These are phyloP conservation scores for Stachybotrys echinatus DNA, from an alignment of 2,329 filamentous ascomycete species.

Conservation along the genomic window DNA sequence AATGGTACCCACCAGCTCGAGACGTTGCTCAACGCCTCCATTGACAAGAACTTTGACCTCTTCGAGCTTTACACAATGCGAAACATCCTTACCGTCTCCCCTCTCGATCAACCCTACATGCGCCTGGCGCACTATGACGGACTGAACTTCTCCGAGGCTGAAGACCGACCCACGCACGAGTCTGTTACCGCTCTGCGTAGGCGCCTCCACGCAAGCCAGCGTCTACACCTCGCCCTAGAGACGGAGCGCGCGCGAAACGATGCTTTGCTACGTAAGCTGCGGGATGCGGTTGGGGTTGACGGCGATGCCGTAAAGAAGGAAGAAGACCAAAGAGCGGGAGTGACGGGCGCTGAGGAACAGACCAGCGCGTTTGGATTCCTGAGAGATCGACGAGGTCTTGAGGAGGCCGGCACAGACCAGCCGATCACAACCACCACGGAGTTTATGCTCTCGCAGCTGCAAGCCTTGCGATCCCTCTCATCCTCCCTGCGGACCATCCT, in stretches of 20 bases:
- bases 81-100: constrained; percentile 69
- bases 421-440: constrained; percentile 66
- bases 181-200: constrained; percentile 66
- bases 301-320: constrained; percentile 18
- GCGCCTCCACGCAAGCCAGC: constrained; percentile 72
- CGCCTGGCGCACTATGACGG: constrained; percentile 80
- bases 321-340: constrained; percentile 7
- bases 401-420: constrained; percentile 42
- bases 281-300: constrained; percentile 29
- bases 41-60: constrained; percentile 81
- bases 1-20: constrained; percentile 82
- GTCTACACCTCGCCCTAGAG: constrained; percentile 64
- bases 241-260: constrained; percentile 70
- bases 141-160: constrained; percentile 37
- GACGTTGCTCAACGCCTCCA: constrained; percentile 72
- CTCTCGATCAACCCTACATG: constrained; percentile 72
- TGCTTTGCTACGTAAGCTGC: constrained; percentile 60
- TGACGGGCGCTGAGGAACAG: constrained; percentile 3
- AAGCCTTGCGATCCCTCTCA: constrained; percentile 66
- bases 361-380: constrained; percentile 49
- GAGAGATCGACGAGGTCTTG: constrained; percentile 44
- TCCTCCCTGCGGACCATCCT: constrained; percentile 57
- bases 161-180: constrained; percentile 52
- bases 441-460: constrained; percentile 80
- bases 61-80: constrained; percentile 87